Base-by-base conservation (phyloP, 495 filamentous ascomycete species). In the Hyaloscypha hepaticicola region DNA sequence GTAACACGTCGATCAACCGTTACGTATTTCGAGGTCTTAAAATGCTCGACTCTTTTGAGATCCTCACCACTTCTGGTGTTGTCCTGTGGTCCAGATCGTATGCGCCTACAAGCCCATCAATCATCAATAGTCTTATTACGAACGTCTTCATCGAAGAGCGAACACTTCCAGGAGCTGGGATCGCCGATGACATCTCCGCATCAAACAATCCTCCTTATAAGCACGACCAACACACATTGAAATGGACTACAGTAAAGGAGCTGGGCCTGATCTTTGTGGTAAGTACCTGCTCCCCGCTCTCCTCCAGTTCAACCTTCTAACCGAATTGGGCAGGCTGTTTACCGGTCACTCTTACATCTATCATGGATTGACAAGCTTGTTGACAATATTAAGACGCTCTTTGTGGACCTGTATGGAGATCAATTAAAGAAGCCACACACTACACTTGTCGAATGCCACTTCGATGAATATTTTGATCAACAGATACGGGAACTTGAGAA, bases 81-180 rank as follows among this genome's bases (percentile, higher is more conserved):
- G 95, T 99, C 51, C 83, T 99, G 48, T 99, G 95, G 95, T 97
- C 95, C 31, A 88, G 89, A 71, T 88, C 87, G 5, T 97, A 95
- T 75, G 86, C 86, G 34, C 82, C 90, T 0, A 85, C 96, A 69
- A 90, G 86, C 72, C 80, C 90, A 24, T 88, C 89, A 69, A 80
- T 98, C 55, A 86, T 99, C 78, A 96, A 99, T 79, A 89, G 88
- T 78, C 89, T 98, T 75, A 96, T 99, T 79, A 86, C 86, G 74
- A 93, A 98, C 75, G 89, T 97, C 73, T 94, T 99, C 78, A 97
- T 99, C 73, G 96, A 98, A 77, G 95, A 97, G 76, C 87, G 87
- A 72, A 88, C 89, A 38, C 81, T 82, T 60, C 81, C 88, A 41
- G 83, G 84, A 55, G 79, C 78, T 45, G 82, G 79, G 67, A 79